Conservation (phyloP, 2,329 filamentous ascomycete species). For the Phoma sp. region DNA sequence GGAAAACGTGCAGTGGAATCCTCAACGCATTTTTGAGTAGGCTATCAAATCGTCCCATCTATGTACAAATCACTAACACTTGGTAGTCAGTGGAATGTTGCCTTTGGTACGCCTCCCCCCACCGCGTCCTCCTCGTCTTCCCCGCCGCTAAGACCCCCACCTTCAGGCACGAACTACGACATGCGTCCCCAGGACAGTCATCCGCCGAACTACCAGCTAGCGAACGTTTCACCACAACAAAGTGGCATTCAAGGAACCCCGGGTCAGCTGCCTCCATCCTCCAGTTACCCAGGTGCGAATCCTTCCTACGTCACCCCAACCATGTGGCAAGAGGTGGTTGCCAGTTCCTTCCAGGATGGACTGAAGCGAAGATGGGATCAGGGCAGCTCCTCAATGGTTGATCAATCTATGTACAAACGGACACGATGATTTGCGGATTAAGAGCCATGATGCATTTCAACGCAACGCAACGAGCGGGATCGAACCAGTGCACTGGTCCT, state of each 20-base stretch:
- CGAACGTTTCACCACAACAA: conserved; percentile 46
- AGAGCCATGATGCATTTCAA: not conserved
- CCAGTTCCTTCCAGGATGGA: conserved; percentile 49
- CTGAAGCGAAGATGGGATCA: conserved; percentile 56
- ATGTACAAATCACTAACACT: conserved; percentile 19
- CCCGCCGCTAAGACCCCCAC: conserved; percentile 53
- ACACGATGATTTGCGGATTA: conserved; percentile 34
- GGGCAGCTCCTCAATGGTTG: conserved; percentile 41
- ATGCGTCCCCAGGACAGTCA: conserved; percentile 44
- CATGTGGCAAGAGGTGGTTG: conserved; percentile 60
- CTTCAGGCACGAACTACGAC: conserved; percentile 49
- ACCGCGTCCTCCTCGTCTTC: conserved; percentile 52
- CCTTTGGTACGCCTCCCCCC: conserved; percentile 74
- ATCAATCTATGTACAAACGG: conserved; percentile 49
- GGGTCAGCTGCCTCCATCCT: conserved; percentile 43
- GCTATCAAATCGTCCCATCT: conserved; percentile 45
- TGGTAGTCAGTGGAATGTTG: conserved; percentile 88
- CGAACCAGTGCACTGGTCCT: not conserved
- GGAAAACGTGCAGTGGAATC: conserved; percentile 79
- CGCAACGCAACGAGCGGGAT: not conserved
- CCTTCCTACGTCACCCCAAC: conserved; percentile 54
- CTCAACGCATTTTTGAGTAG: conserved; percentile 87
- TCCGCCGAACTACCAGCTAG: conserved; percentile 42
- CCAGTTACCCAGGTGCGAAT: conserved; percentile 40
- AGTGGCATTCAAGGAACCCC: conserved; percentile 36